These are phyloP conservation scores for Eucalyptus pauciflora DNA, from an alignment of 345 rosid species.

Conservation along the genomic window DNA sequence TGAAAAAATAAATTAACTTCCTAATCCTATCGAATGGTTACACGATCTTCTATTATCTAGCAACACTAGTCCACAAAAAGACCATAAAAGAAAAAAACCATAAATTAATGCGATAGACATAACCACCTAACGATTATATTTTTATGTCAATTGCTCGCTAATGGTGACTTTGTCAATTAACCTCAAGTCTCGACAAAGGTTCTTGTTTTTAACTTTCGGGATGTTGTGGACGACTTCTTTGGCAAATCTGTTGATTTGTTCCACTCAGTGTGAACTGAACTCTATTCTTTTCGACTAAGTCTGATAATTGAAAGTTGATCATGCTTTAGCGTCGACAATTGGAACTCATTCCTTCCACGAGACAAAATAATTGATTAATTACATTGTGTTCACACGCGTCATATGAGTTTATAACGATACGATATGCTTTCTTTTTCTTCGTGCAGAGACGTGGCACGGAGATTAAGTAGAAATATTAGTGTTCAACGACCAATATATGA, in stretches of 20 bases:
- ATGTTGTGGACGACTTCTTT: neutral
- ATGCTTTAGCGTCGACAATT: neutral
- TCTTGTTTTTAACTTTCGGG: neutral
- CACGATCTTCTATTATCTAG: neutral
- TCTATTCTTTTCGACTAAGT: neutral
- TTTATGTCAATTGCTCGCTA: neutral
- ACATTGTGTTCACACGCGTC: neutral
- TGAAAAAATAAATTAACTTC: neutral
- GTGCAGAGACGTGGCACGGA: neutral
- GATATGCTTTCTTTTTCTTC: neutral
- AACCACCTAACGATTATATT: neutral
- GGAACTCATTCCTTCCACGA: too few relatives aligned
- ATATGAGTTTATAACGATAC: neutral
- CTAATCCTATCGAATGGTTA: neutral
- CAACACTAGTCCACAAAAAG: neutral
- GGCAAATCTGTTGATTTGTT: neutral
- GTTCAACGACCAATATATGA: neutral
- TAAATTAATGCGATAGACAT: neutral
- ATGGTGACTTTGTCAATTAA: neutral
- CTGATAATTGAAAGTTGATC: neutral
- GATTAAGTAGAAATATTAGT: neutral
- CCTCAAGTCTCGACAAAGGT: neutral
- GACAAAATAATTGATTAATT: neutral
- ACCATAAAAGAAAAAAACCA: too few relatives aligned
- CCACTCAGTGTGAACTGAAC: neutral